These are phyloP conservation scores for Wickerhamomyces queroliae DNA, from an alignment of 805 yeast genomes.

Conservation along the genomic window DNA sequence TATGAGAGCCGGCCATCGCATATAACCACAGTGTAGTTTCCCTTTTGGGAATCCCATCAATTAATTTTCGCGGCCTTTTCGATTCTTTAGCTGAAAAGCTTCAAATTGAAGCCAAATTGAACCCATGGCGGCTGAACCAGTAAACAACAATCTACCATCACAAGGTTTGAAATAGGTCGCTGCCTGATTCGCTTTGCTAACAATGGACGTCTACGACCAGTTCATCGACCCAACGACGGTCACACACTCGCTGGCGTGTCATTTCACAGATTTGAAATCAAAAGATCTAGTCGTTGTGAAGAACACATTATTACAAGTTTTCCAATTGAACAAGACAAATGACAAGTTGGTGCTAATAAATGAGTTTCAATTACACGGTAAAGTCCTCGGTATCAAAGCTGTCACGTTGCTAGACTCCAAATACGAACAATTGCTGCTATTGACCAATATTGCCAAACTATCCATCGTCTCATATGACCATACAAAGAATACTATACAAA, in stretches of 20 bases:
- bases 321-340: constrained; percentile 8
- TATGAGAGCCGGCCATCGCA: too few species aligned
- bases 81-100: too few species aligned
- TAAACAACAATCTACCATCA: not conserved
- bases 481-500: constrained; percentile 44
- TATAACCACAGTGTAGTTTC: too few species aligned
- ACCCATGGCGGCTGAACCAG: too few species aligned
- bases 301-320: constrained; percentile 51
- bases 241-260: constrained; percentile 49
- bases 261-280: constrained; percentile 32
- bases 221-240: constrained; percentile 73
- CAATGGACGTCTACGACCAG: constrained; percentile 78
- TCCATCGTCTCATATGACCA: constrained; percentile 72
- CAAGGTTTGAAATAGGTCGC: not conserved
- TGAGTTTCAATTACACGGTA: constrained; percentile 73
- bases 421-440: constrained; percentile 55
- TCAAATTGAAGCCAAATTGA: too few species aligned
- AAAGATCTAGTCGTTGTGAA: constrained; percentile 64
- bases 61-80: too few species aligned
- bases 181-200: not conserved
- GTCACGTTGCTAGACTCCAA: constrained; percentile 43
- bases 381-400: constrained; percentile 49
- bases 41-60: too few species aligned
- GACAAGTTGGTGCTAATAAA: constrained; percentile 34
- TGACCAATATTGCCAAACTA: constrained; percentile 72